Percentiles rank a stretch among this genome's conserved stretches.
Evolutionary conservation across 1,284 basidiomycete genomes (phyloP).

Genomic region (Trichosporon sp.): DNA sequence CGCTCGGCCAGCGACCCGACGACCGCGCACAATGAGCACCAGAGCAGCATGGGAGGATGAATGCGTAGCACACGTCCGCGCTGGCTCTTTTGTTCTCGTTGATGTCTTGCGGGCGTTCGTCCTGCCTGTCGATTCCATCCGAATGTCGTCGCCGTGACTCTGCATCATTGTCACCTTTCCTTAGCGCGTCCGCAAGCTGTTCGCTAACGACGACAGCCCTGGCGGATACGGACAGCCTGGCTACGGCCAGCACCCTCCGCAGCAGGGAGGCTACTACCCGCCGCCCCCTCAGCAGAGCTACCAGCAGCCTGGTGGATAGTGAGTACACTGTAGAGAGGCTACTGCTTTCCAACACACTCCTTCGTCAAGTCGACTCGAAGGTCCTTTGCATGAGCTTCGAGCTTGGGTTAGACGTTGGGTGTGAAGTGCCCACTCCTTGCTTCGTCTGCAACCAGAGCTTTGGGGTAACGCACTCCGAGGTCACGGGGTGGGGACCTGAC

Average conservation of each 20-base stretch:
- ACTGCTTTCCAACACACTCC: too few species aligned
- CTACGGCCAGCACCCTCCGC: conserved; percentile 20
- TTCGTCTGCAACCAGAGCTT: background rate
- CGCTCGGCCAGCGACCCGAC: background rate
- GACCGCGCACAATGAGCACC: background rate
- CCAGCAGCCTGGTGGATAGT: conserved; percentile 24
- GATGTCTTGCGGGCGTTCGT: too few species aligned
- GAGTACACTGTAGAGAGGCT: conserved; percentile 9
- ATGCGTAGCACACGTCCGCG: too few species aligned
- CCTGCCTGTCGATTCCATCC: too few species aligned
- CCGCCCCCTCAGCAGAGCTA: conserved; percentile 33
- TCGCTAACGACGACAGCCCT: background rate
- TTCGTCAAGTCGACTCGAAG: too few species aligned
- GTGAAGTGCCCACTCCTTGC: too few species aligned
- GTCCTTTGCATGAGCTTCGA: too few species aligned
- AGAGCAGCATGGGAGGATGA: too few species aligned
- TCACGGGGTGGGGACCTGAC: background rate
- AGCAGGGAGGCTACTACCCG: conserved; percentile 34
- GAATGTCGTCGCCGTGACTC: too few species aligned
- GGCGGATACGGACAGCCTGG: conserved; percentile 23
- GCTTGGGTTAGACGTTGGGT: too few species aligned
- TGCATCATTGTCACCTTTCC: too few species aligned
- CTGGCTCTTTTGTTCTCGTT: too few species aligned
- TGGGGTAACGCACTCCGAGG: background rate
- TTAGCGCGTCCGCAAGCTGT: background rate